Evolutionary conservation across 2,329 filamentous ascomycete species (phyloP).

Genomic region (Fusarium cicatricum): DNA sequence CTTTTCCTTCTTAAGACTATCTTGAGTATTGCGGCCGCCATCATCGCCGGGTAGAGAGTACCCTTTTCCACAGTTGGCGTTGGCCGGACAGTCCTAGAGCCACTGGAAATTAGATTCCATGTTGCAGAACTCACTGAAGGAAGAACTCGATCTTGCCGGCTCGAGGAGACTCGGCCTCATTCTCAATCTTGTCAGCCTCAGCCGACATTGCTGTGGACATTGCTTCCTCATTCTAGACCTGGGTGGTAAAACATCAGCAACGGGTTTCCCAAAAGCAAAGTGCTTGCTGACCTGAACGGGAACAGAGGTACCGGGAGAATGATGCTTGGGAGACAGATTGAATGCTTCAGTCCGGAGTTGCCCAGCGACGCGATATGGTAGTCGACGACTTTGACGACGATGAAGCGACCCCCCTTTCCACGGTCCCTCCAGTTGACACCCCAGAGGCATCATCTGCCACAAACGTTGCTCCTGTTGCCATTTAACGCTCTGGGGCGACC

Average conservation of each 20-base stretch:
- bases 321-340: constrained; percentile 99
- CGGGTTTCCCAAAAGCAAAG: no score
- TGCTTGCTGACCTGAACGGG: constrained; percentile 59
- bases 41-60: constrained; percentile 76
- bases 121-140: constrained; percentile 61
- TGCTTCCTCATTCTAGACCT: no score
- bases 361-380: constrained; percentile 83
- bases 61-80: constrained; percentile 50
- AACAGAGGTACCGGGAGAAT: constrained; percentile 91
- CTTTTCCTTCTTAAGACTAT: no score
- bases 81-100: no score
- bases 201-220: no score
- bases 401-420: constrained; percentile 69
- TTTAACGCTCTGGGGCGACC: constrained; percentile 60
- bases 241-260: no score
- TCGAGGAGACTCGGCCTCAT: constrained; percentile 68
- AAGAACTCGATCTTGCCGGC: constrained; percentile 84
- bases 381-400: constrained; percentile 92
- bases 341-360: constrained; percentile 96
- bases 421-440: constrained; percentile 2
- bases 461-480: constrained; percentile 10
- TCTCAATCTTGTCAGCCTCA: constrained; percentile 71
- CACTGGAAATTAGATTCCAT: no score
- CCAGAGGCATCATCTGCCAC: constrained; percentile 14
- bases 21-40: no score